Conservation (phyloP, 2,329 filamentous ascomycete species). For the Waltergamsia citrina region DNA sequence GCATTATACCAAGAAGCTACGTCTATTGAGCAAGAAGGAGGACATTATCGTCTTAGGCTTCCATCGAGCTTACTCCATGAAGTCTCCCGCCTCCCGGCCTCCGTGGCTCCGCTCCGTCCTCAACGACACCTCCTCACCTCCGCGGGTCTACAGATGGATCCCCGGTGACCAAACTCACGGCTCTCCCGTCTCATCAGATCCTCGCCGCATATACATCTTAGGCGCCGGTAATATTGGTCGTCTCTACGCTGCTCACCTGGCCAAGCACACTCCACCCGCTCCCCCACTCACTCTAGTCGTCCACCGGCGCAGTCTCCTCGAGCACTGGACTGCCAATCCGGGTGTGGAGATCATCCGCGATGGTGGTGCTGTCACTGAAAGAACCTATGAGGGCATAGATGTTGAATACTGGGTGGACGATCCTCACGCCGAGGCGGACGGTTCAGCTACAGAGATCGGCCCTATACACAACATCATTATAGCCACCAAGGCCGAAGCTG, state of each 20-base stretch:
- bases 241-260: constrained; percentile 66
- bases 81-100: constrained; percentile 12
- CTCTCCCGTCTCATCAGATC: constrained; percentile 5
- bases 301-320: constrained; percentile 44
- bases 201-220: constrained; percentile 61
- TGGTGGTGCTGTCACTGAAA: constrained; percentile 14
- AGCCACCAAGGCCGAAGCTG: constrained; percentile 63
- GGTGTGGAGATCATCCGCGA: constrained; percentile 34
- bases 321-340: constrained; percentile 32
- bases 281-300: constrained; percentile 78
- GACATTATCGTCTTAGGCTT: too few species aligned
- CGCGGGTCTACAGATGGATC: constrained; percentile 27
- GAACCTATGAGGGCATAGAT: constrained; percentile 26
- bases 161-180: constrained; percentile 1
- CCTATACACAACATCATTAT: constrained; percentile 66
- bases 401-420: constrained; percentile 41
- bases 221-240: constrained; percentile 75
- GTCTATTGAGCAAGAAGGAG: too few species aligned
- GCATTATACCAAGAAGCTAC: too few species aligned
- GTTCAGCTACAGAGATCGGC: too few species aligned
- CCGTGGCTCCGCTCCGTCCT: constrained; percentile 23
- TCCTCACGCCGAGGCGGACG: constrained; percentile 24
- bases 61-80: too few species aligned
- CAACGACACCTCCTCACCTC: constrained; percentile 13
- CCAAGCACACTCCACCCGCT: constrained; percentile 42